These are phyloP conservation scores for Ramularia endophylla DNA, from an alignment of 2,329 filamentous ascomycete species.

Conservation along the genomic window DNA sequence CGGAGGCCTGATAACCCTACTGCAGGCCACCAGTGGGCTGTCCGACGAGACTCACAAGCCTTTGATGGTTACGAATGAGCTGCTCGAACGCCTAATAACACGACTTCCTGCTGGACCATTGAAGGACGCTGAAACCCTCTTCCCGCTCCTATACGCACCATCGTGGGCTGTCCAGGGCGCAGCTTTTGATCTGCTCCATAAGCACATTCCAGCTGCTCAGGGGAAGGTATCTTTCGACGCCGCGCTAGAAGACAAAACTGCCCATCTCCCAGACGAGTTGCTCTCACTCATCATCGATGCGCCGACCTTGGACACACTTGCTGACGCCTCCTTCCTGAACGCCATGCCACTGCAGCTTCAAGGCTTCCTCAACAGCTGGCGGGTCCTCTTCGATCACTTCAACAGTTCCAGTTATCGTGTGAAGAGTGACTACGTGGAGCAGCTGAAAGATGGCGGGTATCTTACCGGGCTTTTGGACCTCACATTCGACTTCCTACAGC, in stretches of 20 bases:
- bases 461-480: constrained; percentile 68
- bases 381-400: constrained; percentile 83
- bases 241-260: constrained; percentile 64
- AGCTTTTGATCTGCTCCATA: constrained; percentile 73
- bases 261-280: constrained; percentile 74
- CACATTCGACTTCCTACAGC: constrained; percentile 77
- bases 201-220: constrained; percentile 69
- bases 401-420: constrained; percentile 59
- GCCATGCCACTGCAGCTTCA: constrained; percentile 64
- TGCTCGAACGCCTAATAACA: constrained; percentile 64
- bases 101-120: constrained; percentile 52
- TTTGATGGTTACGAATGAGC: constrained; percentile 65
- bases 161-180: constrained; percentile 71
- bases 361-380: constrained; percentile 83
- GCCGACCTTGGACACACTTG: constrained; percentile 63
- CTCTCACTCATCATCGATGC: constrained; percentile 76
- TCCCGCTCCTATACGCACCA: constrained; percentile 67
- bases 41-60: constrained; percentile 57
- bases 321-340: constrained; percentile 58
- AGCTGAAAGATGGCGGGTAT: constrained; percentile 68
- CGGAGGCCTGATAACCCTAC: constrained; percentile 54
- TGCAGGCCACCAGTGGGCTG: constrained; percentile 47
- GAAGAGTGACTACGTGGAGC: constrained; percentile 70
- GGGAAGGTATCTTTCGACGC: constrained; percentile 76
- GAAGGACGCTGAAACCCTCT: constrained; percentile 60